Conservation (phyloP, 495 filamentous ascomycete species). For the Bathelium albidoporum region DNA sequence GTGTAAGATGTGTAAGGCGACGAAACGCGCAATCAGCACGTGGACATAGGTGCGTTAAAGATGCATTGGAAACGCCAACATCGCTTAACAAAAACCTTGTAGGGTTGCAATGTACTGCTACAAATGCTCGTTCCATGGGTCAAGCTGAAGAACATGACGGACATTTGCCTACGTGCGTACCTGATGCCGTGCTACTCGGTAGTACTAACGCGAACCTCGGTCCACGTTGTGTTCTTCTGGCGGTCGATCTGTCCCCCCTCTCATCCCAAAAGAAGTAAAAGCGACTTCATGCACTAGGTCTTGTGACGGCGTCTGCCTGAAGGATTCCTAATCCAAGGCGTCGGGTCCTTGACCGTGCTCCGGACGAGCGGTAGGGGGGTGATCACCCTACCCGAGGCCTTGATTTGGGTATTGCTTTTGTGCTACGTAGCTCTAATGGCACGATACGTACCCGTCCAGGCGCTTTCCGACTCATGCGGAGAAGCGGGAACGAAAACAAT, state of each 20-base stretch:
- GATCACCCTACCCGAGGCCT: background rate
- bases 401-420: background rate
- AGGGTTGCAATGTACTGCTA: slow-evolving; percentile 3
- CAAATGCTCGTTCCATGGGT: background rate
- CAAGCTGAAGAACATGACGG: background rate
- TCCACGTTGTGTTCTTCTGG: background rate
- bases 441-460: background rate
- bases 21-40: background rate
- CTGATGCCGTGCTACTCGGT: background rate
- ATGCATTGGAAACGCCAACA: background rate
- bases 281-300: background rate
- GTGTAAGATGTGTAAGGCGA: slow-evolving; percentile 3
- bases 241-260: background rate
- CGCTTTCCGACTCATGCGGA: background rate
- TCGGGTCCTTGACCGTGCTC: background rate
- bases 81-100: background rate
- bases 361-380: background rate
- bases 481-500: background rate
- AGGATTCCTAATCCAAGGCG: background rate
- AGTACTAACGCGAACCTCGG: background rate
- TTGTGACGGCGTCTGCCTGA: background rate
- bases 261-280: background rate
- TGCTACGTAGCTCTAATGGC: background rate
- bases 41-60: background rate
- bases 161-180: background rate